Evolutionary conservation across 108 stramenopile species (phyloP), one percentile per base, ranked within the genome.

Genomic region (Aurantiochytrium sp.): DNA sequence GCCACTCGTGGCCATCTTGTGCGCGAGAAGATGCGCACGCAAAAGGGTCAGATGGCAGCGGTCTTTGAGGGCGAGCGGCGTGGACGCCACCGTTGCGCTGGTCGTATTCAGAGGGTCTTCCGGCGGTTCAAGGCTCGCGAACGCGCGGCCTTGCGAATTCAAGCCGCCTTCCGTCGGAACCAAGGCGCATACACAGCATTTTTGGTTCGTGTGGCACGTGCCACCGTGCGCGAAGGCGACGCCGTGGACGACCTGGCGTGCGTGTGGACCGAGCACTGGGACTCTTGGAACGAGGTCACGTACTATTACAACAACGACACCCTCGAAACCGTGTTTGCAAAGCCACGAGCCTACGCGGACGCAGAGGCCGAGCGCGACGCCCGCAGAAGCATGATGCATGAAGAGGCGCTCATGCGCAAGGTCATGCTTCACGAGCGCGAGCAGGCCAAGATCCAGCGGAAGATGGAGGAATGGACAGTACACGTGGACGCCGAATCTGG

Each of bases 61-160:
- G 32, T 65, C 8, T 12, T n/a, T 1, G 10, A 17, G 15, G 32
- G 8, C 22, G 59, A 65, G 27, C 32, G 34, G 15, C 59, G 34
- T 2, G 27, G 32, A 6, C 59, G 59, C 21, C 8, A 81, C n/a
- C n/a, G n/a, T 42, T 48, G 73, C 73, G 73, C 73, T 22, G 30
- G 36, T 27, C 8, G 24, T 6, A 81, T 81, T 2, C 73, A 81
- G 39, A 41, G 17, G 12, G 42, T 42, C 0, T 81, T 39, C 24
- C 73, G 73, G 10, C 45, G 12, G 12, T 42, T 12, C 42, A 21
- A 30, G 50, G 39, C 73, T 1, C 39, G 73, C 12, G 30, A 81
- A 24, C 73, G 39, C 12, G 73, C 73, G 45, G 73, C 73, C 45
- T 48, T 81, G n/a, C 12, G 39, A 42, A 81, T 81, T 81, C 73